phyloP scores from a whole-genome alignment of 768 basidiomycete genomes.

The Mycena rosella region DNA sequence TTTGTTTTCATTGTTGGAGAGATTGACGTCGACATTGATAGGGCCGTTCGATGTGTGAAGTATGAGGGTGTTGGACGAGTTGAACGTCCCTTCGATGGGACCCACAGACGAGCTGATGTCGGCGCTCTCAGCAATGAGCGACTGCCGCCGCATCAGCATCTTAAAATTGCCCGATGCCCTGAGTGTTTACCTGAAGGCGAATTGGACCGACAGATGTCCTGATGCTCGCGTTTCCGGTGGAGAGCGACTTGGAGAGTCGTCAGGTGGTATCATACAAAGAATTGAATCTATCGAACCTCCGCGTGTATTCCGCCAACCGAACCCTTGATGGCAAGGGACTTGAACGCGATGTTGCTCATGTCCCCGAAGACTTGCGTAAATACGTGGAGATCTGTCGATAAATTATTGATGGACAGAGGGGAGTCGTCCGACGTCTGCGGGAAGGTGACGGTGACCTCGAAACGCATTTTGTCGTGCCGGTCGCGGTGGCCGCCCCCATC shows the following conservation, averaged over 20 bases:
- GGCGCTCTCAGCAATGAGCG: slow-evolving; percentile 7
- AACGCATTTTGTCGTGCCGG: slow-evolving; percentile 24
- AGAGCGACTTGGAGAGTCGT: neutral
- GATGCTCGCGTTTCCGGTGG: neutral
- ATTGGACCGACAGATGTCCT: neutral
- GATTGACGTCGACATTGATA: slow-evolving; percentile 32
- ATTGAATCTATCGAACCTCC: slow-evolving; percentile 17
- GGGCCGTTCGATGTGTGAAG: slow-evolving; percentile 18
- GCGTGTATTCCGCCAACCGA: slow-evolving; percentile 7
- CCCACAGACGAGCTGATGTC: slow-evolving; percentile 2
- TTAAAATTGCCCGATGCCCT: no score
- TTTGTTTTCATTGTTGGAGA: slow-evolving; percentile 5
- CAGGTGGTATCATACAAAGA: no score
- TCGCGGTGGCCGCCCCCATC: no score
- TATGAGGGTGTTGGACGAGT: slow-evolving; percentile 17
- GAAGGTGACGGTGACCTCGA: slow-evolving; percentile 28
- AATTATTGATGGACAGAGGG: slow-evolving; percentile 9
- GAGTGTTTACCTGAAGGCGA: neutral
- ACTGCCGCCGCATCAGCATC: neutral
- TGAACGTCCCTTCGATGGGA: slow-evolving; percentile 31
- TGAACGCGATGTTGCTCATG: slow-evolving; percentile 20
- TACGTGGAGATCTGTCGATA: slow-evolving; percentile 25
- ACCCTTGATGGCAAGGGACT: slow-evolving; percentile 5
- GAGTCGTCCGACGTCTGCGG: slow-evolving; percentile 14
- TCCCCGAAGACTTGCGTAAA: slow-evolving; percentile 26